Percentiles rank a stretch among this genome's conserved stretches.
phyloP scores from a whole-genome alignment of 768 basidiomycete species.

The Infundibulicybe gibba region DNA sequence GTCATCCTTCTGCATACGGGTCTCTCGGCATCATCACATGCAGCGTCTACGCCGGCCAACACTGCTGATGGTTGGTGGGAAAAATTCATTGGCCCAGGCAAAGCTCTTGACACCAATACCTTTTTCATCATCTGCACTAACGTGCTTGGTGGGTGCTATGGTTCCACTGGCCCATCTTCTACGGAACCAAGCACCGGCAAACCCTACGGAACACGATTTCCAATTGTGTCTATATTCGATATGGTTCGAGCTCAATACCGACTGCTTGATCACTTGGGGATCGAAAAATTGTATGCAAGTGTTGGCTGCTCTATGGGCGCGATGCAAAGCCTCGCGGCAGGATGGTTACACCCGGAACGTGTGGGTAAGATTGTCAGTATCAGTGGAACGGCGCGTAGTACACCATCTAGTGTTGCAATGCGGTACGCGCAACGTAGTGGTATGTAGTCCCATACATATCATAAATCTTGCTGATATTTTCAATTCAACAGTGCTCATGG shows the following conservation, averaged over 20 bases:
- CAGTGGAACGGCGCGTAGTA: constrained; percentile 91
- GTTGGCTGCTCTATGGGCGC: constrained; percentile 97
- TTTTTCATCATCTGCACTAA: constrained; percentile 97
- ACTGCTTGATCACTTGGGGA: constrained; percentile 79
- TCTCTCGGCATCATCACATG: constrained; percentile 93
- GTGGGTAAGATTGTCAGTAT: constrained; percentile 92
- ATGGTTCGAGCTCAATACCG: constrained; percentile 94
- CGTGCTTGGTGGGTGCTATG: constrained; percentile 96
- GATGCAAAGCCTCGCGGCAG: constrained; percentile 97
- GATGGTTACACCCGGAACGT: constrained; percentile 84
- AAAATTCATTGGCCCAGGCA: constrained; percentile 94
- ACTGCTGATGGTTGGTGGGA: constrained; percentile 96
- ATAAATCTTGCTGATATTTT: background rate
- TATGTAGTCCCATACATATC: constrained; percentile 29
- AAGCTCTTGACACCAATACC: constrained; percentile 86
- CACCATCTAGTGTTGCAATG: constrained; percentile 91
- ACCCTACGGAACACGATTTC: constrained; percentile 89
- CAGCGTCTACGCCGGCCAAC: constrained; percentile 76
- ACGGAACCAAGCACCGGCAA: constrained; percentile 62
- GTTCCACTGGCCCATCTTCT: constrained; percentile 92
- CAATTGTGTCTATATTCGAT: constrained; percentile 90
- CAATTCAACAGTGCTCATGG: constrained; percentile 79
- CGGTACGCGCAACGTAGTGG: constrained; percentile 95
- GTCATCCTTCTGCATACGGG: constrained; percentile 96
- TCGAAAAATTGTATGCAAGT: constrained; percentile 85